Base-by-base conservation (phyloP, 202 grass and related monocot species). In the Elaeis oleifera region DNA sequence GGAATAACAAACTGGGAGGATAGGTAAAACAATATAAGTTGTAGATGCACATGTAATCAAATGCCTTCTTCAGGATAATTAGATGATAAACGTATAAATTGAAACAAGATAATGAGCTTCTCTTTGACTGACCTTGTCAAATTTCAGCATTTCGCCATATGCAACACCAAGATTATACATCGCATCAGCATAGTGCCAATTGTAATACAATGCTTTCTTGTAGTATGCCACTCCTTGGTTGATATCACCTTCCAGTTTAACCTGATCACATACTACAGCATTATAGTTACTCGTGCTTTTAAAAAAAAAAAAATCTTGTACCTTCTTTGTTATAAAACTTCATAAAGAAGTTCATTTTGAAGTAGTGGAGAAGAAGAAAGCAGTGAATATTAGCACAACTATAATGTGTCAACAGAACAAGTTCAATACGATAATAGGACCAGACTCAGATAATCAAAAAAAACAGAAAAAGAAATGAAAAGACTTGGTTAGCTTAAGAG, bases 161-260 rank as follows among this genome's bases (percentile, higher is more conserved):
- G 94, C 88, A 69, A 99, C 88, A 4, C 94, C 94, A 68, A 99
- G 94, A 74, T 99, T 99, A 80, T 99, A 99, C 88, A 99, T 84
- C 2, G 94, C 94, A 94, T 94, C 94, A 78, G 94, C 88, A 80
- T 99, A 94, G 24, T 89, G 94, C 88, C 94, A 99, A 58, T 99
- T 99, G 64, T 94, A 99, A 64, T 79, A 92, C 54, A 99, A 78
- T 60, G 94, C 94, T 80, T 84, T 99, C 74, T 99, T 99, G 80
- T 99, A 99, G 82, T 99, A 99, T 50, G 77, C 72, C 62, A 99
- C 88, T 6, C 94, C 94, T 94, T 94, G 82, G 72, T 87, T 87
- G 79, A 99, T 80, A 60, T 99, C 85, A 60, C 94, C 94, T 78
- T 99, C 94, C 25, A 89, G 77, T 79, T 99, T 99, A 64, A 94